Evolutionary conservation across 2,329 filamentous ascomycete genomes (phyloP).

Genomic region (Diaporthe australafricana): DNA sequence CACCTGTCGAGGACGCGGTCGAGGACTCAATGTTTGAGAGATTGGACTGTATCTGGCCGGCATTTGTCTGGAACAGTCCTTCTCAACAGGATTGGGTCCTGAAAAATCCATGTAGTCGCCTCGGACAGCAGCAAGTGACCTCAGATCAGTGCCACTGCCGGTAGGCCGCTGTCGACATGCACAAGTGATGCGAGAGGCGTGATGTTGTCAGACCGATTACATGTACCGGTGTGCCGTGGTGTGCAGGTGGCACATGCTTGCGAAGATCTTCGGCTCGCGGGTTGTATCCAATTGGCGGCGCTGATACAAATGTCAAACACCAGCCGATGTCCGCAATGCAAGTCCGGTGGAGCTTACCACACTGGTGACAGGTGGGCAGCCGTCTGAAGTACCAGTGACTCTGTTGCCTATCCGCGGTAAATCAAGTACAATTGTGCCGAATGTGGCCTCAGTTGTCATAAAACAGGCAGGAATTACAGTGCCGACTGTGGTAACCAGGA

Average conservation of each 20-base stretch:
- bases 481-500: not conserved
- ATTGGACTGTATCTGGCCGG: not conserved
- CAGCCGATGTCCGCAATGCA: conserved; percentile 30
- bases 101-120: not conserved
- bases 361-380: not conserved
- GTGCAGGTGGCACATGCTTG: conserved; percentile 31
- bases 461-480: not conserved
- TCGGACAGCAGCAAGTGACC: not conserved
- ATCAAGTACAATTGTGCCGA: not conserved
- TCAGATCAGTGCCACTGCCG: not conserved
- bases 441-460: not conserved
- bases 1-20: not conserved
- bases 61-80: not conserved
- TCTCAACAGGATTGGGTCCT: not conserved
- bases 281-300: conserved; percentile 16
- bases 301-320: conserved; percentile 36
- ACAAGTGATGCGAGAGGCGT: conserved; percentile 18
- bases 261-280: conserved; percentile 26
- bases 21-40: not conserved
- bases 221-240: conserved; percentile 3
- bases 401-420: not conserved
- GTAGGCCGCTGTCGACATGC: not conserved
- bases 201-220: not conserved
- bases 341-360: conserved; percentile 31
- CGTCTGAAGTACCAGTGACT: conserved; percentile 12